Evolutionary conservation across 352 stramenopile species (phyloP).

Genomic region (Phytophthora sojae): DNA sequence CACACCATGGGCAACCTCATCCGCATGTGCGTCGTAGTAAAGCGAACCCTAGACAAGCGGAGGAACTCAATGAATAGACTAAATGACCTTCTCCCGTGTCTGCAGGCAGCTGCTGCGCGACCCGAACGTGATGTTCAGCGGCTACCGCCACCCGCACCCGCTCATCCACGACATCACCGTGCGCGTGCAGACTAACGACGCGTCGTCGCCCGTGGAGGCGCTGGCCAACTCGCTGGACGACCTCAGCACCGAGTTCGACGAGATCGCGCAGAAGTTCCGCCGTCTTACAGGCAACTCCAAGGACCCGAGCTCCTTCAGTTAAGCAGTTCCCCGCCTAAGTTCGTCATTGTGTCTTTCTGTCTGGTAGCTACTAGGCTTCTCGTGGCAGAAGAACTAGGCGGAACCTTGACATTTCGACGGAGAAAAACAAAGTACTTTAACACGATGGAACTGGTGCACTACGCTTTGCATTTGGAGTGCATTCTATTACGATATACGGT

Average conservation of each 20-base stretch:
- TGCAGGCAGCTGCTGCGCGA: constrained; percentile 88
- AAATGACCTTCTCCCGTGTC: not conserved
- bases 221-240: constrained; percentile 87
- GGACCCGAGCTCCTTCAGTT: constrained; percentile 86
- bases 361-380: not conserved
- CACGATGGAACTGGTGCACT: not conserved
- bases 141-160: constrained; percentile 97
- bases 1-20: constrained; percentile 98
- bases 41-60: not conserved
- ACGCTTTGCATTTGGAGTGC: not conserved
- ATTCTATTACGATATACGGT: not conserved
- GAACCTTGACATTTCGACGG: not conserved
- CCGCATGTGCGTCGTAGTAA: constrained; percentile 87
- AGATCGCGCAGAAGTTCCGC: constrained; percentile 87
- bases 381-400: not conserved
- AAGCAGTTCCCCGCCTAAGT: constrained; percentile 14
- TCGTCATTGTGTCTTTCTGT: not conserved
- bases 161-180: constrained; percentile 96
- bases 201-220: constrained; percentile 83
- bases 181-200: constrained; percentile 93
- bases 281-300: constrained; percentile 85
- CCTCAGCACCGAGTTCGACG: constrained; percentile 88
- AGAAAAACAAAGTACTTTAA: constrained; percentile 30
- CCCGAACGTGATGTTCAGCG: constrained; percentile 92
- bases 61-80: not conserved